Evolutionary conservation across 139 green algal species (phyloP).

Genomic region (Astrephomene gubernaculifera): DNA sequence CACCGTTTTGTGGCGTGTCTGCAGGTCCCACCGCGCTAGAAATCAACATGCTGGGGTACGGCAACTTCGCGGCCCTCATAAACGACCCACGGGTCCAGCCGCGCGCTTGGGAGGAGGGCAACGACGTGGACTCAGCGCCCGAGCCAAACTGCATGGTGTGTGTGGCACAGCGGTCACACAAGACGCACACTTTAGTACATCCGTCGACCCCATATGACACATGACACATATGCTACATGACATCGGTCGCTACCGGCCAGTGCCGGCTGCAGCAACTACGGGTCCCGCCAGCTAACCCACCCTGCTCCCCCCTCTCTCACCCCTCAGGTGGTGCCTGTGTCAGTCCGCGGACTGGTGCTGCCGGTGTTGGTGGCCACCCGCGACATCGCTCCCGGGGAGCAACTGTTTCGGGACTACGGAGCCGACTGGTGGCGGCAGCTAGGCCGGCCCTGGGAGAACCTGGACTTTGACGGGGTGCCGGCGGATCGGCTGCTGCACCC

Average conservation of each 20-base stretch:
- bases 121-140: slow-evolving; percentile 1
- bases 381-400: slow-evolving; percentile 5
- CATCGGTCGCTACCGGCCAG: no score
- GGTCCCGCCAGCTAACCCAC: no score
- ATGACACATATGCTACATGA: no score
- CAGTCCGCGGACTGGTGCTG: slow-evolving; percentile 17
- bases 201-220: no score
- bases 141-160: slow-evolving; percentile 24
- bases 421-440: slow-evolving; percentile 7
- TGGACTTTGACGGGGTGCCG: slow-evolving; percentile 25
- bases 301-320: no score
- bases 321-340: slow-evolving; percentile 7
- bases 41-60: slow-evolving; percentile 37
- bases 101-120: not conserved
- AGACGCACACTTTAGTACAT: no score
- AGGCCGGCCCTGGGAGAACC: not conserved
- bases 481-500: not conserved
- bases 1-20: no score
- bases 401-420: slow-evolving; percentile 18
- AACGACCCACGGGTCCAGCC: slow-evolving; percentile 28
- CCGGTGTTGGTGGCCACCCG: slow-evolving; percentile 17
- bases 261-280: no score
- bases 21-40: not conserved
- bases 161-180: no score
- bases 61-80: slow-evolving; percentile 25